phyloP scores from a whole-genome alignment of 169 alveolate genomes.

The Eimeria sp. region DNA sequence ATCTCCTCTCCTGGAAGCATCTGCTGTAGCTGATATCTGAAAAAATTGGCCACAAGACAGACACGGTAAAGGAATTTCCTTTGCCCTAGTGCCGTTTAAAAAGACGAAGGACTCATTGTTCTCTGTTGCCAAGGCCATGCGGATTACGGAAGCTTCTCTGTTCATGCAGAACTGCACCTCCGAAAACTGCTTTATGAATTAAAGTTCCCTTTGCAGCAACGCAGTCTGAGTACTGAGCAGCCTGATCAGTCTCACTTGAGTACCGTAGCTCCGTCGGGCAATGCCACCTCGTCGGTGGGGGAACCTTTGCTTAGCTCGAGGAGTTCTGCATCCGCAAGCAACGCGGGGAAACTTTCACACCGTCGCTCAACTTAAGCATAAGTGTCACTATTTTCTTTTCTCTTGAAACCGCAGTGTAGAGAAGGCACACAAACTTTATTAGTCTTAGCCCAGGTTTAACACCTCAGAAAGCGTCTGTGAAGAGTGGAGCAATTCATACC shows the following conservation, averaged over 20 bases:
- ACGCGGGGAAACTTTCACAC: not conserved
- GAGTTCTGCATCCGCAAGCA: not conserved
- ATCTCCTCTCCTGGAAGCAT: not conserved
- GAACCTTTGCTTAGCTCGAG: not conserved
- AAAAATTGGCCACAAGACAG: not conserved
- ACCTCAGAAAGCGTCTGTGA: not conserved
- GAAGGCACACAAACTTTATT: not conserved
- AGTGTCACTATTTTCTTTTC: not conserved
- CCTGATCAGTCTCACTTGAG: not conserved
- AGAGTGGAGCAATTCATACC: slow-evolving; percentile 2
- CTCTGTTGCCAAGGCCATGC: not conserved
- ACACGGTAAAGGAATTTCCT: not conserved
- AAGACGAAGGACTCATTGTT: not conserved
- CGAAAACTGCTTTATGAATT: not conserved
- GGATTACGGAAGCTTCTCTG: not conserved
- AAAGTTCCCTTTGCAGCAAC: not conserved
- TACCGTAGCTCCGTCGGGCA: not conserved
- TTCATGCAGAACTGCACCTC: not conserved
- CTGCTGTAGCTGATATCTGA: not conserved
- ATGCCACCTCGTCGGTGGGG: not conserved
- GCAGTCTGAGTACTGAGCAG: not conserved
- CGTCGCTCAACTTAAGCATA: not conserved
- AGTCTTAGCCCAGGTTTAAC: not conserved
- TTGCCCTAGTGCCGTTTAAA: not conserved
- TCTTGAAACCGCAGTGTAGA: not conserved